Percentiles rank a stretch among this genome's conserved stretches.
phyloP scores from a whole-genome alignment of 768 basidiomycete genomes.

The Dacryopinax spathularia region DNA sequence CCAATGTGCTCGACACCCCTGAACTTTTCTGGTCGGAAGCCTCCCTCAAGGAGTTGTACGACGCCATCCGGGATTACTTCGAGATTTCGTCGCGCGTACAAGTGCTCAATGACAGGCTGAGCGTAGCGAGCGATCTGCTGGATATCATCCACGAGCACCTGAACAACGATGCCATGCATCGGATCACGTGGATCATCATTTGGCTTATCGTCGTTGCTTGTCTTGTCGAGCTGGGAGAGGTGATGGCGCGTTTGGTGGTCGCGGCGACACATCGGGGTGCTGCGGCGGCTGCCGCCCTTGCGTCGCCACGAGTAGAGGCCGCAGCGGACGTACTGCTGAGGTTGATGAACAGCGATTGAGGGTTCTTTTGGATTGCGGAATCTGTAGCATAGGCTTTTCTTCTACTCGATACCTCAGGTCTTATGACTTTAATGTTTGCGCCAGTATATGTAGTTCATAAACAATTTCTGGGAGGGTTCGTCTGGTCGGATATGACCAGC shows the following conservation, averaged over 20 bases:
- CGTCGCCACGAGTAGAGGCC: not conserved
- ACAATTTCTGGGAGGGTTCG: too few species aligned
- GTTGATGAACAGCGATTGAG: not conserved
- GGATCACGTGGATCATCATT: conserved; percentile 72
- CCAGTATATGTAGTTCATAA: not conserved
- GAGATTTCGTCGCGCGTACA: conserved; percentile 74
- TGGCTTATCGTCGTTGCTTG: conserved; percentile 79
- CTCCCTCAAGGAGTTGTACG: conserved; percentile 74
- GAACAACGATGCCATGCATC: conserved; percentile 77
- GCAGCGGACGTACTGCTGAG: not conserved
- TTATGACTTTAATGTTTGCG: not conserved
- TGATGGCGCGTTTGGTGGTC: conserved; percentile 59
- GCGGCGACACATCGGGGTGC: conserved; percentile 30
- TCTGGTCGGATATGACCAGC: too few species aligned
- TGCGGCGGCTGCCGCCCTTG: not conserved
- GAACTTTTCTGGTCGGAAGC: conserved; percentile 94
- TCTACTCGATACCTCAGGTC: not conserved
- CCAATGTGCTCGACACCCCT: conserved; percentile 84
- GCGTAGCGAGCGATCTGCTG: conserved; percentile 74
- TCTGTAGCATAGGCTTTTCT: not conserved
- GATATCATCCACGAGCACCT: conserved; percentile 88
- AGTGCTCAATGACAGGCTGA: conserved; percentile 75
- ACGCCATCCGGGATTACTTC: conserved; percentile 88
- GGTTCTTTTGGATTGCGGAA: not conserved
- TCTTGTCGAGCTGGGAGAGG: conserved; percentile 79